Base-by-base conservation (phyloP, 768 basidiomycete genomes). In the Kwoniella pini region DNA sequence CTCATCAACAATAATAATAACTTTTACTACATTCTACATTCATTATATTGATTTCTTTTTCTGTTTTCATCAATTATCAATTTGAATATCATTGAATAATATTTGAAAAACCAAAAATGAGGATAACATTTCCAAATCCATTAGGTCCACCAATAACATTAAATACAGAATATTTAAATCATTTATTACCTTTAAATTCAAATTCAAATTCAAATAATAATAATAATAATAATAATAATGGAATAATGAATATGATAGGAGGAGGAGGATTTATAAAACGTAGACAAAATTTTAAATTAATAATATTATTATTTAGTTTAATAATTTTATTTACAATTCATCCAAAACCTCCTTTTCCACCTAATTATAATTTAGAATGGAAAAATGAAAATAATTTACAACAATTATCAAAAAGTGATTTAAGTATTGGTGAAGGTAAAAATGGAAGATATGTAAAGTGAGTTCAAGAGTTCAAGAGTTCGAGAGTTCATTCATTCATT, bases 281-380 rank as follows among this genome's bases (percentile, higher is more conserved):
- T 5, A 31, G 60, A 57, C 64, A 59, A 12, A 53, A 42, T 31
- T 56, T 49, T 45, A 49, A 45, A 28, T 28, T 63, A 13, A 24
- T 68, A 24, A n/a, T 46, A 9, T 31, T 68, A n/a, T 38, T 68
- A 31, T 28, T 68, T 36, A n/a, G 44, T 13, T 22, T 68, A 21
- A n/a, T 52, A 3, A 9, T 72, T 15, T 24, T 70, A 4, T 36
- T 60, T 24, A 39, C 65, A n/a, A 17, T 69, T 2, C 49, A 63
- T 22, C 67, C 67, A n/a, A 53, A 44, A 46, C 74, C 74, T 40
- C 71, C 71, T 7, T 70, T 77, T 27, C 76, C 76, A 26, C 72
- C 72, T 38, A 60, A 30, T n/a, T 77, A 72, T 48, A 31, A 56
- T 5, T 40, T 24, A 12, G 74, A 76, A 48, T 70, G 67, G 64